These are phyloP conservation scores for Serpula lacrymans DNA, from an alignment of 768 basidiomycete genomes.

Conservation along the genomic window DNA sequence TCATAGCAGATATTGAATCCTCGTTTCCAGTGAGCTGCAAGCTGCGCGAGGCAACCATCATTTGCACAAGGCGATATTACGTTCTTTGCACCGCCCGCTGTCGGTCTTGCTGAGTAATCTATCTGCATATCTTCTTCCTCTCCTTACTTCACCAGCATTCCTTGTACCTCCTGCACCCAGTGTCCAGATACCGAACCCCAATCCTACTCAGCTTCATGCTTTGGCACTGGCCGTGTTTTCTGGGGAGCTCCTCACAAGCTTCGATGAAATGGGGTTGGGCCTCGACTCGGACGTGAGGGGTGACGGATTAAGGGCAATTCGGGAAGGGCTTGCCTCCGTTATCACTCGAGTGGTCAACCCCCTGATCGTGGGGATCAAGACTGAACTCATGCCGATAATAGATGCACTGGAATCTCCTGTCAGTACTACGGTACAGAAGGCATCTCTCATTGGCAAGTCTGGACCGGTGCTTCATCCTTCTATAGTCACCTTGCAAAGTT, in stretches of 20 bases:
- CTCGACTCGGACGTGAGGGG: conserved; percentile 57
- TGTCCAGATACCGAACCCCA: conserved; percentile 48
- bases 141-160: conserved; percentile 65
- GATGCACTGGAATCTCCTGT: conserved; percentile 56
- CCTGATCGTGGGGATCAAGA: conserved; percentile 56
- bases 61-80: conserved; percentile 64
- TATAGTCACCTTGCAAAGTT: conserved; percentile 51
- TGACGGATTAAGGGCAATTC: conserved; percentile 65
- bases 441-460: conserved; percentile 20
- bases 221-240: conserved; percentile 66
- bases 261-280: conserved; percentile 65
- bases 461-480: conserved; percentile 47
- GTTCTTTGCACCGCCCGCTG: conserved; percentile 71
- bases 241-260: conserved; percentile 68
- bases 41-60: conserved; percentile 61
- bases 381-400: conserved; percentile 57
- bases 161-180: conserved; percentile 48
- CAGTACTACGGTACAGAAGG: conserved; percentile 16
- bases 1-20: conserved; percentile 9
- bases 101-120: conserved; percentile 72
- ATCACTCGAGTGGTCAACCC: conserved; percentile 66
- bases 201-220: conserved; percentile 69
- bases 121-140: conserved; percentile 61
- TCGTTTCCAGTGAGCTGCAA: conserved; percentile 57
- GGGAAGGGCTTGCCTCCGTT: conserved; percentile 69